Evolutionary conservation across 352 stramenopile genomes (phyloP), one percentile per base, ranked within the genome.

Genomic region (Globisporangium sylvaticum): DNA sequence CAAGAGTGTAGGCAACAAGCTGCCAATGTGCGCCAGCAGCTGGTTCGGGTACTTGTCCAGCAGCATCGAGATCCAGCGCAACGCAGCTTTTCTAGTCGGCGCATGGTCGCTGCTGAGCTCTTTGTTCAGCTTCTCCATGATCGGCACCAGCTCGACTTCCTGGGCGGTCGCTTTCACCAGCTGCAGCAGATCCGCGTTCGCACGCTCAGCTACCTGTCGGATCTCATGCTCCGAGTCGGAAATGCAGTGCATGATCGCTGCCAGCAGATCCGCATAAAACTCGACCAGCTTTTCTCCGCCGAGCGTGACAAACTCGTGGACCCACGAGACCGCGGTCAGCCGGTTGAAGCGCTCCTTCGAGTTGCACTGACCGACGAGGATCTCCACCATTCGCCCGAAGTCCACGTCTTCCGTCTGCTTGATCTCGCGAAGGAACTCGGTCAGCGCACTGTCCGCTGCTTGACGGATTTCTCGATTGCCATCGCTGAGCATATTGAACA

Each of bases 401-500:
- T 99, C 97, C 3, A 99, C 92, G 48, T 99, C 90, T 4, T 95
- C 94, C 0, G 95, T 97, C 56, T 96, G 85, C 66, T 98, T 96
- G 62, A 99, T 98, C 77, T 99, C 97, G 9, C 94, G 84, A 3
- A 99, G 70, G 75, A 99, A 99, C 63, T 98, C 95, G 1, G 87
- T 91, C 20, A 99, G 73, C 9, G 95, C 95, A 58, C 90, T 97
- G 76, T 98, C 95, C 0, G 96, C 96, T 0, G 92, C 96, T 64
- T 99, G 96, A 32, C 97, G 92, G 61, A 99, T 99, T 77, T 99
- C 97, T 25, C 96, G 80, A 77, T 99, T 99, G 4, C 91, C 96
- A 77, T 99, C 97, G 68, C 95, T 98, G 1, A 99, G 79, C 98
- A 99, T 99, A 75, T 99, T 99, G 68, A 99, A 99, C 22, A 99